phyloP scores from a whole-genome alignment of 2,329 filamentous ascomycete species.

The Nigrospora sphaerica region DNA sequence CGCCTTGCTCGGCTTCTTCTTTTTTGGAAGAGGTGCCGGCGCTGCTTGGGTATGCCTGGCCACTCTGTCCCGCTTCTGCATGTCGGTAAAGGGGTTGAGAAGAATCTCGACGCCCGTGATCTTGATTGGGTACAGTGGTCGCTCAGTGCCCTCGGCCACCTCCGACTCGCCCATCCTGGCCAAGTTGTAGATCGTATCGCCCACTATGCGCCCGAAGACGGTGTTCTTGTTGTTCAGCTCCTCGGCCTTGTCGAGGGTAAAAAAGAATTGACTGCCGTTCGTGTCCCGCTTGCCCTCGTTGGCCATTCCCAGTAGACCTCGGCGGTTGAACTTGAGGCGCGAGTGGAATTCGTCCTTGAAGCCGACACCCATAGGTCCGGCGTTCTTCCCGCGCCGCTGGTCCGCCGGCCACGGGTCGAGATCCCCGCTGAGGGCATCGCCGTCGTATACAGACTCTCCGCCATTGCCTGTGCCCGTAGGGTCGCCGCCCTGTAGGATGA shows the following conservation, averaged over 20 bases:
- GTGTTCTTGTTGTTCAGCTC: conserved; percentile 89
- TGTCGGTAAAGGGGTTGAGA: conserved; percentile 76
- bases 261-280: conserved; percentile 96
- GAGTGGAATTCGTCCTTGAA: conserved; percentile 87
- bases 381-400: conserved; percentile 54
- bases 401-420: conserved; percentile 68
- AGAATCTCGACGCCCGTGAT: conserved; percentile 69
- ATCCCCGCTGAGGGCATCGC: conserved; percentile 66
- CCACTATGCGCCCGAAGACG: conserved; percentile 84
- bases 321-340: conserved; percentile 83
- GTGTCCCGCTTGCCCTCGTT: conserved; percentile 72
- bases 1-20: conserved; percentile 64
- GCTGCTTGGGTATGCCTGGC: conserved; percentile 41
- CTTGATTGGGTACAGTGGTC: conserved; percentile 79
- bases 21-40: conserved; percentile 37
- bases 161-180: conserved; percentile 90
- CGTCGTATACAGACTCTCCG: conserved; percentile 86
- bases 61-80: conserved; percentile 61
- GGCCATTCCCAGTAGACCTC: conserved; percentile 92
- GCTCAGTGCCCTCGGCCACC: conserved; percentile 68
- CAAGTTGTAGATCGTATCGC: conserved; percentile 93
- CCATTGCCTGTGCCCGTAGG: conserved; percentile 88
- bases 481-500: conserved; percentile 91
- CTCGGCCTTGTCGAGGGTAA: conserved; percentile 78
- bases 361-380: conserved; percentile 50